A percentile compares a stretch with the other conserved stretches of the same genome.
Conservation (phyloP, 2,329 filamentous ascomycete species). For the Penicillium vulpinum region DNA sequence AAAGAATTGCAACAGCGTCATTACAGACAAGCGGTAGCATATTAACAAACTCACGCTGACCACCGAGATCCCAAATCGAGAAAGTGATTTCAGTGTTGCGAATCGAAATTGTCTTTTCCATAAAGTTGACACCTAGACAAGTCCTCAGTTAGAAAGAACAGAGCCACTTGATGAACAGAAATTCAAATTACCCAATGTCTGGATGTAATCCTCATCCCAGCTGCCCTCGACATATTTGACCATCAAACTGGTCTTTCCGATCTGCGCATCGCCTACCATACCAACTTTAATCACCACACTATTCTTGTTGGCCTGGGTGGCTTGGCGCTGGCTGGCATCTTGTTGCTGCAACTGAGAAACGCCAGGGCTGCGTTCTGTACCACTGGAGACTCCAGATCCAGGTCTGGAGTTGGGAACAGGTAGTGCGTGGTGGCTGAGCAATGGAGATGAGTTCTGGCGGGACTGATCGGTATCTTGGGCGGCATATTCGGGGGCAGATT, state of each 20-base stretch:
- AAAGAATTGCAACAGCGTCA: conserved; percentile 95
- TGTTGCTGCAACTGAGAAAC: conserved; percentile 50
- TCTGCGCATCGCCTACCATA: conserved; percentile 99
- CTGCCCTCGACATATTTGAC: conserved; percentile 99
- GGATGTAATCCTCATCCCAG: conserved; percentile 99
- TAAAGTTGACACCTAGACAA: conserved; percentile 87
- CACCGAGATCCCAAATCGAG: conserved; percentile 97
- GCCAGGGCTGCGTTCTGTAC: conserved; percentile 44
- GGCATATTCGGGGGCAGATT: conserved; percentile 40
- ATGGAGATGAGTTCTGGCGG: conserved; percentile 43
- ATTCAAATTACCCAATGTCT: conserved; percentile 70
- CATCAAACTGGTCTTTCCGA: conserved; percentile 98
- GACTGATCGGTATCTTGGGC: conserved; percentile 50
- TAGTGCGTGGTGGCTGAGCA: conserved; percentile 42
- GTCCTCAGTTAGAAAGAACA: conserved; percentile 1
- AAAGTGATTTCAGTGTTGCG: conserved; percentile 99
- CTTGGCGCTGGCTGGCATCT: conserved; percentile 50
- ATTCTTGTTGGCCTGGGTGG: conserved; percentile 47
- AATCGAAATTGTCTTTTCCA: conserved; percentile 99
- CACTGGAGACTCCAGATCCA: conserved; percentile 51
- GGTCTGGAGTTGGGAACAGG: conserved; percentile 46
- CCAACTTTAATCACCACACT: conserved; percentile 98
- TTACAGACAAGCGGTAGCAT: conserved; percentile 99
- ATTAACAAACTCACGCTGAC: conserved; percentile 98
- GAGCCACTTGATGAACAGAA: background rate